Base-by-base conservation (phyloP, 257 asterid genomes). In the Marsdenia floribunda region DNA sequence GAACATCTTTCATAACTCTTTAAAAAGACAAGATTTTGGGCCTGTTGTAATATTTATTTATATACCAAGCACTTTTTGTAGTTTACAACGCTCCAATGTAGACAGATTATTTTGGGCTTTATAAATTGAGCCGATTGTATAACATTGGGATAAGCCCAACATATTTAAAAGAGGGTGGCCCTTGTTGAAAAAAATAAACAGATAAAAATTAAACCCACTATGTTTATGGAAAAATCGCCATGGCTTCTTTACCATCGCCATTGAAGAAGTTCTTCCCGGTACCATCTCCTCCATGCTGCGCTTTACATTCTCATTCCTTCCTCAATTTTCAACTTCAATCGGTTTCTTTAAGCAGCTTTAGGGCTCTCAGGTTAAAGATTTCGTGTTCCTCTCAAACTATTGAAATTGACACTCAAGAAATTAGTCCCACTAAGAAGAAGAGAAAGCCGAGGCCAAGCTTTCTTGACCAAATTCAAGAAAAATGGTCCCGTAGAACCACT, bases 371-470 rank as follows among this genome's bases (percentile, higher is more conserved):
- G 44, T 76, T 85, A 46, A 83, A 29, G 76, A 24, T 86, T 71
- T 80, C 76, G 40, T 87, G 86, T 77, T 85, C 83, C 73, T 75
- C 78, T 70, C 88, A 84, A 78, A 78, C 90, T 19, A 80, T 84
- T 75, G 90, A 86, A 71, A 33, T 79, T 47, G 83, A 80, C 68
- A 65, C 58, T 2, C 76, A 75, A 37, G 70, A 73, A 68, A 64
- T 71, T 68, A 76, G 44, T 79, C 72, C 71, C 16, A 63, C 46
- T 18, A 91, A 82, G 76, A 90, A 87, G 80, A 87, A 78, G 88
- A 85, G 91, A 42, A 92, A 94, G 76, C 97, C 92, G 26, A 88
- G 92, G 74, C 97, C 96, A 42, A 94, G 96, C 79, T 94, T 94
- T 78, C 78, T 90, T 35, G 91, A 88, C 13, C 89, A 90, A 83